Base-by-base conservation (phyloP, 164 flowering plant species). In the Aristolochia californica region DNA sequence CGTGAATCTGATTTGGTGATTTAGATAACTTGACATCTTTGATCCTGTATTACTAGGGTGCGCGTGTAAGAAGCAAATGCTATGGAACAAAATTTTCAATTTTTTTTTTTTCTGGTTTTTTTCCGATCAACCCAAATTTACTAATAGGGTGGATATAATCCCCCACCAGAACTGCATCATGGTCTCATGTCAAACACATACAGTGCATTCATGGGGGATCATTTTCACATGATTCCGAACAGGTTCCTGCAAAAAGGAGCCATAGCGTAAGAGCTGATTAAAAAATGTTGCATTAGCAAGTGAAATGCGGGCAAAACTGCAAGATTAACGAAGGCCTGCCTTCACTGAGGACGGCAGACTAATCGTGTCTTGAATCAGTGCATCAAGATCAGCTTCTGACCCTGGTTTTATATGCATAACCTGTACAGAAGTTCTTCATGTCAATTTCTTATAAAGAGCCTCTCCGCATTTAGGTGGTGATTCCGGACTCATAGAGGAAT, bases 341-440 rank as follows among this genome's bases (percentile, higher is more conserved):
- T 85, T 77, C 5, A 74, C 78, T 22, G 91, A 76, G 54, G 75
- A 62, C 12, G 76, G 70, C 15, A 91, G 87, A 58, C 96, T 70
- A 61, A 91, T 69, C 0, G 96, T 79, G 56, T 91, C 98, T 58
- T 77, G 88, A 50, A 91, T 53, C 17, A 91, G 68, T 9, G 96
- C 63, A 68, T 84, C 98, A 14, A 91, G 80, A 62, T 81, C 78
- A 59, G 83, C 98, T 75, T 88, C 89, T 50, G 61, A 51, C 58
- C 96, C 96, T 0, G 96, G 98, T 59, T 75, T 91, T 48, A 84
- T 88, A 65, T 84, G 85, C 53, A 85, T 85, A 17, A 87, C 95
- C 96, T 87, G 84, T 68, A 64, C n/a, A n/a, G n/a, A n/a, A 11
- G 16, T 22, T 13, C 13, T 23, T 18, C 16, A 47, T 27, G 21